phyloP scores from a whole-genome alignment of 371 early-diverging fungal species.

The Actinomortierella wolfii region DNA sequence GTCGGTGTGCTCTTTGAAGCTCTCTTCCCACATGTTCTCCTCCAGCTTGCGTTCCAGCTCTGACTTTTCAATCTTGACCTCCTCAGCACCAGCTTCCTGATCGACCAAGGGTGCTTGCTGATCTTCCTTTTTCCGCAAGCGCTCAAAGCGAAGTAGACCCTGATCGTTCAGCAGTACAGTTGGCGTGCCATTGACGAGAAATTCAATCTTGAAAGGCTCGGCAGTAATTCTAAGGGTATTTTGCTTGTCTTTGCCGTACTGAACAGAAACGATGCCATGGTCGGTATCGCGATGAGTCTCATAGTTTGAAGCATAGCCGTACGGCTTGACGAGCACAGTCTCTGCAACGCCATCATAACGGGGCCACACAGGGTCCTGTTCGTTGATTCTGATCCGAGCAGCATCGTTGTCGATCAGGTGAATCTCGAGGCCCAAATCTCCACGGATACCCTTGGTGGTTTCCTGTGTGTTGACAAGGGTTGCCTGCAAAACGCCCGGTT shows the following conservation, averaged over 20 bases:
- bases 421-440: slow-evolving; percentile 52
- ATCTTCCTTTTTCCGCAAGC: slow-evolving; percentile 69
- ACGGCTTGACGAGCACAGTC: slow-evolving; percentile 58
- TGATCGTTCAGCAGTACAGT: slow-evolving; percentile 81
- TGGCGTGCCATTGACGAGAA: slow-evolving; percentile 63
- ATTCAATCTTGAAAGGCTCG: slow-evolving; percentile 70
- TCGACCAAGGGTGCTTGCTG: slow-evolving; percentile 46
- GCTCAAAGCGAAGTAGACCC: slow-evolving; percentile 87
- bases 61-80: slow-evolving; percentile 49
- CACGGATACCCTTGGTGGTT: slow-evolving; percentile 2
- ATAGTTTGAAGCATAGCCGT: slow-evolving; percentile 31
- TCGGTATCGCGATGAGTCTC: slow-evolving; percentile 31
- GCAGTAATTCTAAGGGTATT: slow-evolving; percentile 56
- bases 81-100: slow-evolving; percentile 14
- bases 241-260: slow-evolving; percentile 36
- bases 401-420: slow-evolving; percentile 61
- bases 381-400: slow-evolving; percentile 72
- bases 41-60: slow-evolving; percentile 40
- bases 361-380: slow-evolving; percentile 66
- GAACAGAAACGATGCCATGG: slow-evolving; percentile 18
- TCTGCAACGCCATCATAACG: slow-evolving; percentile 75
- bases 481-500: slow-evolving; percentile 55
- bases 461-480: slow-evolving; percentile 64
- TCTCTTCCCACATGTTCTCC: slow-evolving; percentile 87
- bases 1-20: slow-evolving; percentile 86